phyloP scores from a whole-genome alignment of 306 rosid species.

The Ochetophila trinervis region DNA sequence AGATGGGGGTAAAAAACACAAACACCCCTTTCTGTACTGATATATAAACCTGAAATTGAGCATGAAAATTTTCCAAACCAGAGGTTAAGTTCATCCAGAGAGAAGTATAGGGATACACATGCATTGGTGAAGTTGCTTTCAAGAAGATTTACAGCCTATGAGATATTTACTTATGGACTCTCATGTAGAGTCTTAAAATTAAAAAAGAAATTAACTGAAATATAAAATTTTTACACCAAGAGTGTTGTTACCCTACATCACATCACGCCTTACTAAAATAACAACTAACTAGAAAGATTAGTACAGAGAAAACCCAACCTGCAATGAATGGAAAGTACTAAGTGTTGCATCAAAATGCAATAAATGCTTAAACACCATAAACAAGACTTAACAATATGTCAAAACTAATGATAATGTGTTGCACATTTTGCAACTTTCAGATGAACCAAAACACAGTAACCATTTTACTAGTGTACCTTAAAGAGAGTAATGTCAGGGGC shows the following conservation, averaged over 20 bases:
- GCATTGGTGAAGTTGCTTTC: background rate
- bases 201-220: constrained; percentile 1
- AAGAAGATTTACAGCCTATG: background rate
- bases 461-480: constrained; percentile 55
- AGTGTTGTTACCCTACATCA: no score
- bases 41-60: background rate
- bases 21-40: background rate
- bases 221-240: no score
- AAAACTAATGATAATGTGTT: background rate
- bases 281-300: no score
- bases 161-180: background rate
- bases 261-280: no score
- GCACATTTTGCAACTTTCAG: constrained; percentile 4
- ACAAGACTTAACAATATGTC: background rate
- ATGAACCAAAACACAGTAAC: constrained; percentile 11
- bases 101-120: no score
- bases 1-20: background rate
- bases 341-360: background rate
- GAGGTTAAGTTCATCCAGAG: no score
- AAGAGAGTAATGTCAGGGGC: constrained; percentile 90
- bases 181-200: background rate
- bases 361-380: background rate
- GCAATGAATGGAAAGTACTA: no score
- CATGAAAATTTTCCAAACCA: background rate
- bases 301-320: no score